Evolutionary conservation across 148 eudicot species (phyloP).

Genomic region (Chenopodium formosanum): DNA sequence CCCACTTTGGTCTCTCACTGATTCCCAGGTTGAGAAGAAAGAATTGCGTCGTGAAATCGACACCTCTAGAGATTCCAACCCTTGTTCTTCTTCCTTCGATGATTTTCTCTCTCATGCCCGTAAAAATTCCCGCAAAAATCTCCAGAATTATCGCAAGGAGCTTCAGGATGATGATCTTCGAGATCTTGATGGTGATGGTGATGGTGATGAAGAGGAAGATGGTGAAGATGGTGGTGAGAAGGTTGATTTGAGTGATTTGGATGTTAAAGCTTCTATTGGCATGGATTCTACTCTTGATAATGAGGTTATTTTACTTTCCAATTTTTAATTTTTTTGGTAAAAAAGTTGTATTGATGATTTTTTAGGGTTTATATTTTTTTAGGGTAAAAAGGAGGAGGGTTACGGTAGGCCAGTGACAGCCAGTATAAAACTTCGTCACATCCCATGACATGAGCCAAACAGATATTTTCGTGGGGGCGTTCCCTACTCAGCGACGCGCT

Average conservation of each 20-base stretch:
- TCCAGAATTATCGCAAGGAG: conserved; percentile 18
- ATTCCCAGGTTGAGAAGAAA: conserved; percentile 16
- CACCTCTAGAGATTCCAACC: conserved; percentile 29
- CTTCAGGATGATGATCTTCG: conserved; percentile 8
- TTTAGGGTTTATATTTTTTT: background rate
- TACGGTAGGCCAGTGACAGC: no score
- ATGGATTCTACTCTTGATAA: conserved; percentile 41
- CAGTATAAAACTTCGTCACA: no score
- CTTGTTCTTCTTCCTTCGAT: conserved; percentile 35
- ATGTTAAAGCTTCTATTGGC: conserved; percentile 34
- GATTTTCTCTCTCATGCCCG: conserved; percentile 26
- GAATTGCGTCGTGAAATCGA: conserved; percentile 37
- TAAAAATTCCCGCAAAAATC: conserved; percentile 23
- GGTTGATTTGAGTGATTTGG: conserved; percentile 29
- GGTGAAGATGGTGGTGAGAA: background rate
- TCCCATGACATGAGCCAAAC: no score
- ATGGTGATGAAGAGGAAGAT: background rate
- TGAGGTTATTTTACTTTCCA: conserved; percentile 20
- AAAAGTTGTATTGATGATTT: background rate
- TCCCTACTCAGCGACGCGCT: no score
- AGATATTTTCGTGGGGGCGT: no score
- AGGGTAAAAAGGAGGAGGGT: no score
- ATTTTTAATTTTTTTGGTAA: background rate
- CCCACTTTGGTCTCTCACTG: conserved; percentile 33
- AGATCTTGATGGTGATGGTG: conserved; percentile 3